Percentiles rank a stretch among this genome's conserved stretches.
phyloP scores from a whole-genome alignment of 2,329 filamentous ascomycete genomes.

The Simplicillium sp. region DNA sequence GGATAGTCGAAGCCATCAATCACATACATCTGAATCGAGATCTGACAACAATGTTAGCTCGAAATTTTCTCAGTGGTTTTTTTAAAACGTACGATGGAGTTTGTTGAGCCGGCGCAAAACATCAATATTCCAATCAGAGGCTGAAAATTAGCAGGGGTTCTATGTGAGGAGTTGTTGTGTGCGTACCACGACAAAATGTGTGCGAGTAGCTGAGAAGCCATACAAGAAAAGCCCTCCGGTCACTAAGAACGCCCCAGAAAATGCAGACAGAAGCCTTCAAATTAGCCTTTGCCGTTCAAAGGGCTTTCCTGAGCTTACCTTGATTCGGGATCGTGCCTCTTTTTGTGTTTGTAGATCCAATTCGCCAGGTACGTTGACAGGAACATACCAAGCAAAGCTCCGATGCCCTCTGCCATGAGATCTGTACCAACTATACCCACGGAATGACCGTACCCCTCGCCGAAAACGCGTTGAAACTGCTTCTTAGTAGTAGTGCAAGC shows the following conservation, averaged over 20 bases:
- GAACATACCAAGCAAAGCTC: conserved; percentile 2
- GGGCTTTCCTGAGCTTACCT: too few species aligned
- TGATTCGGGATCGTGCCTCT: too few species aligned
- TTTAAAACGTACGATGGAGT: conserved; percentile 1
- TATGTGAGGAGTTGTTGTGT: too few species aligned
- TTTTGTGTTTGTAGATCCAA: conserved; percentile 1
- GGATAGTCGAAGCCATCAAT: conserved; percentile 1
- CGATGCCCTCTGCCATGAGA: conserved; percentile 2
- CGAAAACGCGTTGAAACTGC: too few species aligned
- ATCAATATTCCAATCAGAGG: conserved; percentile 2
- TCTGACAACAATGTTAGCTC: neutral
- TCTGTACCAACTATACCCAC: conserved; percentile 1
- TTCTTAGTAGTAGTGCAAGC: neutral
- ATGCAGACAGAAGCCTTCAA: conserved; percentile 1
- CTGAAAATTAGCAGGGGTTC: neutral
- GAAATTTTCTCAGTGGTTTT: too few species aligned
- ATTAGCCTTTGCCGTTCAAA: too few species aligned
- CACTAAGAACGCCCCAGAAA: conserved; percentile 1
- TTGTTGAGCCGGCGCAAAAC: conserved; percentile 1
- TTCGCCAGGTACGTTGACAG: neutral
- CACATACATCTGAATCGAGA: conserved; percentile 2
- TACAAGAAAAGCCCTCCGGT: conserved; percentile 3
- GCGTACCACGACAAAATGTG: conserved; percentile 6
- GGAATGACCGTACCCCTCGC: neutral
- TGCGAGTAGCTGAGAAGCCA: conserved; percentile 3